Evolutionary conservation across 2,329 filamentous ascomycete species (phyloP), one percentile per base, ranked within the genome.

Genomic region (Ascochyta clinopodiicola): DNA sequence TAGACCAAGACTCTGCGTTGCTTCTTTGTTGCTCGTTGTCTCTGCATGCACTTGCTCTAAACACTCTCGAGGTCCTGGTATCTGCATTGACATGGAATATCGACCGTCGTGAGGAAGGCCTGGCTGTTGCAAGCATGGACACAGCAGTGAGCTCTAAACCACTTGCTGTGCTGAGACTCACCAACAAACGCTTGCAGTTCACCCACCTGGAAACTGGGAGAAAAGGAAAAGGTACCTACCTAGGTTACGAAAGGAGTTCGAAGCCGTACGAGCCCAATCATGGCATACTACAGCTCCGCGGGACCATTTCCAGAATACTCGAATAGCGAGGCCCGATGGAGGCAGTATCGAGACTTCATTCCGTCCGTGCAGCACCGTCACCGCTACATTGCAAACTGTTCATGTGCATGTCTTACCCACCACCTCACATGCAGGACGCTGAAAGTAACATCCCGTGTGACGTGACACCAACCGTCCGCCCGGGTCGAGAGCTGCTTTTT

Each of bases 401-500:
- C 12, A 29, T 24, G 45, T 27, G 15, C 29, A 42, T 32, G 31
- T 34, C 29, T 44, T 21, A 27, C 9, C 34, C 22, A 24, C 24
- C 34, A 9, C 13, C 13, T 40, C 38, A 13, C 17, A 38, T 13
- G 19, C 21, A 19, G 36, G 21, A 38, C 19, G 36, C 36, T 38
- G 19, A 10, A 22, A 37, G 35, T n/a, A 36, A 13, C 5, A 10
- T 6, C 21, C 13, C 44, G 52, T 56, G 52, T 32, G 25, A 51
- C 42, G 43, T 43, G 37, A 37, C 25, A 47, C 42, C 31, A 19
- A 51, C 46, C 43, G 13, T 38, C 13, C 46, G 31, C 42, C 19
- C 46, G 42, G 43, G 52, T 45, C 42, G 5, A 22, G 8, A 51
- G 32, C 8, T 17, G 5, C n/a, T 35, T 51, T 40, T 21, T 55